A percentile compares a stretch with the other conserved stretches of the same genome.
Conservation (phyloP, 768 basidiomycete species). For the Podaxis rugospora region DNA sequence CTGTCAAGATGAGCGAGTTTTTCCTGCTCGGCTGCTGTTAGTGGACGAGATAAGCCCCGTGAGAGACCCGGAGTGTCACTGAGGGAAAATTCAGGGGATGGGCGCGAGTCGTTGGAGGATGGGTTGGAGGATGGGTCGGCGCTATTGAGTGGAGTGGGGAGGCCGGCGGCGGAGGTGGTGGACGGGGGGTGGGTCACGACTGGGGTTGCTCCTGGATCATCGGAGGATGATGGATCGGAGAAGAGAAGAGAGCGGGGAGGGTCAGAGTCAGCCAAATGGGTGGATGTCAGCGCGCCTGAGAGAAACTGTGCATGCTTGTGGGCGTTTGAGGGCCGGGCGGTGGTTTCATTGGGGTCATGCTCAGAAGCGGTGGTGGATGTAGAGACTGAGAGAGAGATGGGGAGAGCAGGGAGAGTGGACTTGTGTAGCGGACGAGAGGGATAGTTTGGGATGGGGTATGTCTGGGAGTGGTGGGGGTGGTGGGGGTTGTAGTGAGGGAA, state of each 20-base stretch:
- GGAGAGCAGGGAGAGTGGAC: constrained; percentile 17
- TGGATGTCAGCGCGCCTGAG: constrained; percentile 15
- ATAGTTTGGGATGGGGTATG: constrained; percentile 23
- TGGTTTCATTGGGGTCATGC: constrained; percentile 41
- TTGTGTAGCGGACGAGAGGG: constrained; percentile 19
- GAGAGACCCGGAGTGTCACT: constrained; percentile 27
- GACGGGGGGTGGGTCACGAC: constrained; percentile 15
- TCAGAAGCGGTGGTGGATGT: constrained; percentile 33
- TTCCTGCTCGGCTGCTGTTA: constrained; percentile 63
- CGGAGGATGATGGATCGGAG: constrained; percentile 6
- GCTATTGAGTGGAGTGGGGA: constrained; percentile 13
- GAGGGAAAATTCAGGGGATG: constrained; percentile 11
- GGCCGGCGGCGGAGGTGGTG: constrained; percentile 11
- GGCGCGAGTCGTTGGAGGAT: constrained; percentile 6
- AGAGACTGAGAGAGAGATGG: constrained; percentile 32
- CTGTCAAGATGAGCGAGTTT: constrained; percentile 71
- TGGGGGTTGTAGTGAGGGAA: constrained; percentile 12
- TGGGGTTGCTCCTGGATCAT: constrained; percentile 11
- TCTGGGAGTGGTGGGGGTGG: constrained; percentile 19
- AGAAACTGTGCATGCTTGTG: constrained; percentile 42
- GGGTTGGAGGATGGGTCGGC: neutral
- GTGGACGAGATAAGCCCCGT: constrained; percentile 47
- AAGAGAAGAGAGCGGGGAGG: constrained; percentile 8
- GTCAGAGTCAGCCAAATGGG: neutral
- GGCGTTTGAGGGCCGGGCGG: constrained; percentile 45